Percentiles rank a stretch among this genome's conserved stretches.
Evolutionary conservation across 768 basidiomycete species (phyloP).

Genomic region (Boletus pseudopeckii): DNA sequence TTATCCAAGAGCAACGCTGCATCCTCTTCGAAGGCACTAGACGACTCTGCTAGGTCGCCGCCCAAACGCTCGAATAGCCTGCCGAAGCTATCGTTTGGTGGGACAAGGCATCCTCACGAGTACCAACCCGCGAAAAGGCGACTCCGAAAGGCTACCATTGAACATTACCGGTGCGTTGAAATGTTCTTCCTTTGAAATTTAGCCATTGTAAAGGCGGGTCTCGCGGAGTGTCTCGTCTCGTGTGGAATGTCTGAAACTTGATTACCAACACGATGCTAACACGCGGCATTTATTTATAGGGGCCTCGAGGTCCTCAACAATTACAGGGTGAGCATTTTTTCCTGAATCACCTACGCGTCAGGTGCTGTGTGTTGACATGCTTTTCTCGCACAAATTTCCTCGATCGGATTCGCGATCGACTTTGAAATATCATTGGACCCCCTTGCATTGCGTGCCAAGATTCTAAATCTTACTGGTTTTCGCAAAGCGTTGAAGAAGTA

Average conservation of each 20-base stretch:
- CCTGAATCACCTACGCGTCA: background rate
- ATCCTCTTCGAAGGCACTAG: background rate
- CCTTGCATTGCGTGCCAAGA: slow-evolving; percentile 37
- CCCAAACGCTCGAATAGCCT: slow-evolving; percentile 1
- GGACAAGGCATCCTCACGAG: slow-evolving; percentile 49
- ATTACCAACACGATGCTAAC: slow-evolving; percentile 4
- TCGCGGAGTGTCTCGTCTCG: background rate
- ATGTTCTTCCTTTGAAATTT: background rate
- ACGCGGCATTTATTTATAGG: slow-evolving; percentile 39
- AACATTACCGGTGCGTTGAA: slow-evolving; percentile 66
- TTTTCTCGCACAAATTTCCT: background rate
- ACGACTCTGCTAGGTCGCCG: background rate
- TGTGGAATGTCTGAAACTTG: background rate
- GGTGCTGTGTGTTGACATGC: background rate
- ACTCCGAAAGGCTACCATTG: slow-evolving; percentile 75
- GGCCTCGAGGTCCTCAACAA: slow-evolving; percentile 83
- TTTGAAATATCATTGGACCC: background rate
- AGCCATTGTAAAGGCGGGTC: background rate
- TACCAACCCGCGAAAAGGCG: slow-evolving; percentile 80
- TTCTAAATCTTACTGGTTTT: slow-evolving; percentile 88
- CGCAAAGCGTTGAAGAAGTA: slow-evolving; percentile 84
- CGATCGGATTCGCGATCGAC: background rate
- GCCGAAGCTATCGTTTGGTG: background rate
- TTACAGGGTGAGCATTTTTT: slow-evolving; percentile 56
- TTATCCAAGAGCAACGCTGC: background rate